Evolutionary conservation across 2,329 filamentous ascomycete species (phyloP).

Genomic region (Fusarium sp.): DNA sequence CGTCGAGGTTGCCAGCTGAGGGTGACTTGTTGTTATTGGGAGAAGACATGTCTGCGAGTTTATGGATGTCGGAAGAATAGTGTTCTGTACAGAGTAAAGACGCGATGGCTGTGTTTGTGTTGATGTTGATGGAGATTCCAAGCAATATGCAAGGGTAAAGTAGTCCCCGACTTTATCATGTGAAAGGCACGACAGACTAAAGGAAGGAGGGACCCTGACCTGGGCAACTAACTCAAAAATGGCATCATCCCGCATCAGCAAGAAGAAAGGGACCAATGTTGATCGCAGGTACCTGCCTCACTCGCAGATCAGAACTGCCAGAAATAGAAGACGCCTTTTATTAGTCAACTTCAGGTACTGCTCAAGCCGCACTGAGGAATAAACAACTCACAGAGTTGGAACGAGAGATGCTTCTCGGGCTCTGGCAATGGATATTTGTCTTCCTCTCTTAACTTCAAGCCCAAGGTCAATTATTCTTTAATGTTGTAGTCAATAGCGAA

Average conservation of each 20-base stretch:
- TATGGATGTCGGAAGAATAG: background rate
- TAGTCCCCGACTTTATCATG: constrained; percentile 49
- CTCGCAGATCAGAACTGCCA: background rate
- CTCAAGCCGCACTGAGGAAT: background rate
- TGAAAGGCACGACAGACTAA: constrained; percentile 33
- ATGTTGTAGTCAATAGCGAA: background rate
- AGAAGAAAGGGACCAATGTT: background rate
- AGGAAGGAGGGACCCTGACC: constrained; percentile 31
- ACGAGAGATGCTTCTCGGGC: background rate
- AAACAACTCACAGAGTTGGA: background rate
- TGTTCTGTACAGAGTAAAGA: background rate
- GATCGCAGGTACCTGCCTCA: background rate
- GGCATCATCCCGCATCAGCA: background rate
- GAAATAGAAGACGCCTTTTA: background rate
- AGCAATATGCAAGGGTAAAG: constrained; percentile 44
- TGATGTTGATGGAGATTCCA: constrained; percentile 29
- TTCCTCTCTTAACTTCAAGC: background rate
- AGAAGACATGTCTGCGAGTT: constrained; percentile 42
- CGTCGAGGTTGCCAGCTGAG: constrained; percentile 37
- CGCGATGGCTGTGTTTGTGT: background rate
- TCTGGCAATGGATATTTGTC: background rate
- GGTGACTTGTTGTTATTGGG: constrained; percentile 48
- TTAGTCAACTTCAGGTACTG: background rate
- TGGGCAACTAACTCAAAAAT: constrained; percentile 1
- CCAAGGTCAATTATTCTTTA: background rate